Evolutionary conservation across 305 asterid genomes (phyloP).

Genomic region (Andrographis paniculata): DNA sequence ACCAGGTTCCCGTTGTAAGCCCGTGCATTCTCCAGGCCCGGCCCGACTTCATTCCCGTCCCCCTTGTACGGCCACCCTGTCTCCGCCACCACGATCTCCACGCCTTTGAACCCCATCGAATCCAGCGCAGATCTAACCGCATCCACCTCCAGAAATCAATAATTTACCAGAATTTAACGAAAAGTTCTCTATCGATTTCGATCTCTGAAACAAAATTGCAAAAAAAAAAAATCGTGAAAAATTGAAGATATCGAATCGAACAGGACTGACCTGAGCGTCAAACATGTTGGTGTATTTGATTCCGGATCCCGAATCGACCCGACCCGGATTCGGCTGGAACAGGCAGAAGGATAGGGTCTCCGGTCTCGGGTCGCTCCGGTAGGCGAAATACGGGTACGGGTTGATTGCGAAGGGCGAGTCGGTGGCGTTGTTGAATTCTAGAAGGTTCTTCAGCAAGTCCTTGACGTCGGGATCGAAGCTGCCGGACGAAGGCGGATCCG

Average conservation of each 20-base stretch:
- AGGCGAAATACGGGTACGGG: slow-evolving; percentile 92
- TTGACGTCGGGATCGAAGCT: slow-evolving; percentile 46
- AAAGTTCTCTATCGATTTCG: no score
- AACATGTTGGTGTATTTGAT: slow-evolving; percentile 98
- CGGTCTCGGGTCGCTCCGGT: slow-evolving; percentile 78
- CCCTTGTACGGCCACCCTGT: slow-evolving; percentile 99
- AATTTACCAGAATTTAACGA: no score
- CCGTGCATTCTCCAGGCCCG: slow-evolving; percentile 68
- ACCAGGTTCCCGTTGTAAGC: slow-evolving; percentile 87
- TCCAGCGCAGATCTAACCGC: slow-evolving; percentile 80
- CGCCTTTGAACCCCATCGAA: slow-evolving; percentile 64
- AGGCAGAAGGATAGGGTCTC: slow-evolving; percentile 84
- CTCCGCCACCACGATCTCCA: slow-evolving; percentile 93
- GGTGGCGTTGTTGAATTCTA: slow-evolving; percentile 53
- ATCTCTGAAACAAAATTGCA: no score
- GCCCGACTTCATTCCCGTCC: slow-evolving; percentile 74
- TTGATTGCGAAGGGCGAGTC: slow-evolving; percentile 88
- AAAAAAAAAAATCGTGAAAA: no score
- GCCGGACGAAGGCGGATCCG: slow-evolving; percentile 89
- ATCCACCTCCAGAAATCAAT: slow-evolving; percentile 52
- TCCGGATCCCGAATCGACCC: slow-evolving; percentile 59
- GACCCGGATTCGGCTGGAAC: slow-evolving; percentile 92
- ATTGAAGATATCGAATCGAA: no score
- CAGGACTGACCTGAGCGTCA: slow-evolving; percentile 98
- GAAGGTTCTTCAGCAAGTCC: slow-evolving; percentile 53